Evolutionary conservation across 768 basidiomycete species (phyloP).

Genomic region (Pleurotus tuoliensis): DNA sequence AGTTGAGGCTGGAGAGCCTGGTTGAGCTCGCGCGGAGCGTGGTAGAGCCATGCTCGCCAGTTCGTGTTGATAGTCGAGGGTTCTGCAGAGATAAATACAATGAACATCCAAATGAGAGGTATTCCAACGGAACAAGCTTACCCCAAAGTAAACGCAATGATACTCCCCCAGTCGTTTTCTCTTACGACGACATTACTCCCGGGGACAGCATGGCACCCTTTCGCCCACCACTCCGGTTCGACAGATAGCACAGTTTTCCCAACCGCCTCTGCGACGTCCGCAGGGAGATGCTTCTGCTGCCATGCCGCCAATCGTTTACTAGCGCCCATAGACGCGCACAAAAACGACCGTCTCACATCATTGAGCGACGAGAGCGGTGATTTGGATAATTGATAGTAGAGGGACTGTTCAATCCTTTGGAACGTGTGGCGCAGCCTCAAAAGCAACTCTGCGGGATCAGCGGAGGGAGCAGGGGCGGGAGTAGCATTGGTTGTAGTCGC

Average conservation of each 20-base stretch:
- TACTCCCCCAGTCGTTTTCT: slow-evolving; percentile 75
- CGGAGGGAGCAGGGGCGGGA: background rate
- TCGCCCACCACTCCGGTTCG: slow-evolving; percentile 66
- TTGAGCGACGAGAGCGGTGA: slow-evolving; percentile 49
- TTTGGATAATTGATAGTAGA: slow-evolving; percentile 51
- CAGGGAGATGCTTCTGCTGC: slow-evolving; percentile 59
- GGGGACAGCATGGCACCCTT: slow-evolving; percentile 60
- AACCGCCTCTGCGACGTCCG: slow-evolving; percentile 18
- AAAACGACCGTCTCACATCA: slow-evolving; percentile 58
- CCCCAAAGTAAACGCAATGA: slow-evolving; percentile 76
- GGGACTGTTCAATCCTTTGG: slow-evolving; percentile 52
- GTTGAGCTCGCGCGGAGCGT: slow-evolving; percentile 19
- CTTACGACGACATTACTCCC: slow-evolving; percentile 61
- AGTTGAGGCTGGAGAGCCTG: slow-evolving; percentile 16
- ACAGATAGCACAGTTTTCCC: slow-evolving; percentile 17
- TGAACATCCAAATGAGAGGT: slow-evolving; percentile 1
- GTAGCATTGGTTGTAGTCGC: slow-evolving; percentile 5
- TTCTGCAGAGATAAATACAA: slow-evolving; percentile 32
- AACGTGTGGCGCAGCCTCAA: slow-evolving; percentile 51
- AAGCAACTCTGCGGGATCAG: slow-evolving; percentile 37
- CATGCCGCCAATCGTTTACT: slow-evolving; percentile 54
- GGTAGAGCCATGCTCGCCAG: slow-evolving; percentile 33
- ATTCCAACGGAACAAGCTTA: slow-evolving; percentile 21
- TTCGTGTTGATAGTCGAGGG: slow-evolving; percentile 54
- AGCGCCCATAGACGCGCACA: slow-evolving; percentile 47